Conservation (phyloP, 2,329 filamentous ascomycete genomes). For the Ceratocystis variospora region DNA sequence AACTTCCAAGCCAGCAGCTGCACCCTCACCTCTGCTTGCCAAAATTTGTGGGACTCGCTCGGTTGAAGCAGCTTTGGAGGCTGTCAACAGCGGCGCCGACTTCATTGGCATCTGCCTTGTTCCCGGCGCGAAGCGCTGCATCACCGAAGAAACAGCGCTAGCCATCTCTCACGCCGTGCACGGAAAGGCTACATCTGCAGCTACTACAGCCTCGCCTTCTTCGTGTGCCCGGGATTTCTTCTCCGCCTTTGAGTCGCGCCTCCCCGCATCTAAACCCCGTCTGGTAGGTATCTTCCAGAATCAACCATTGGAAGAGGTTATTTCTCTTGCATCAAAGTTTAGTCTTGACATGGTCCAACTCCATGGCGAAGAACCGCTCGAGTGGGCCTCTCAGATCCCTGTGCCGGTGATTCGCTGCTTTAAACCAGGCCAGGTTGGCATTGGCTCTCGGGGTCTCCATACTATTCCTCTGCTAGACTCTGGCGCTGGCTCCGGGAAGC, state of each 20-base stretch:
- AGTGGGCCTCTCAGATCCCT: constrained; percentile 81
- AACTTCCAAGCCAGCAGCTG: constrained; percentile 25
- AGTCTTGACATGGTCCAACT: constrained; percentile 81
- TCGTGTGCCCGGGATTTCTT: constrained; percentile 55
- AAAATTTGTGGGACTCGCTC: constrained; percentile 93
- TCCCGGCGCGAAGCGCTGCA: constrained; percentile 63
- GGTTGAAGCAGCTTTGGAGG: constrained; percentile 63
- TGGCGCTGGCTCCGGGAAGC: constrained; percentile 68
- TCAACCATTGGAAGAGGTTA: constrained; percentile 69
- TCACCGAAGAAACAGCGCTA: constrained; percentile 63
- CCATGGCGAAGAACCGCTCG: constrained; percentile 80
- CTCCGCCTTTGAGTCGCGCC: constrained; percentile 34
- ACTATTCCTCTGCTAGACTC: constrained; percentile 74
- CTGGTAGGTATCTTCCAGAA: constrained; percentile 92
- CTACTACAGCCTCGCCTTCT: constrained; percentile 24
- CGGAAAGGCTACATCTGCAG: constrained; percentile 11
- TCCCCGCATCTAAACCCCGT: constrained; percentile 49
- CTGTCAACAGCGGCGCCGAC: constrained; percentile 77
- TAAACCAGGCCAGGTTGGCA: constrained; percentile 56
- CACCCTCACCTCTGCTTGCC: constrained; percentile 47
- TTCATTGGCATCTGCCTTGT: constrained; percentile 88
- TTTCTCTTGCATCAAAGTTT: constrained; percentile 63
- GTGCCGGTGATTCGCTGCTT: constrained; percentile 86
- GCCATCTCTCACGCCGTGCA: constrained; percentile 72
- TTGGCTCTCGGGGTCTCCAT: constrained; percentile 68